Percentiles rank a stretch among this genome's conserved stretches.
Evolutionary conservation across 371 early-diverging fungal species (phyloP).

Genomic region (Actinomortierella wolfii): DNA sequence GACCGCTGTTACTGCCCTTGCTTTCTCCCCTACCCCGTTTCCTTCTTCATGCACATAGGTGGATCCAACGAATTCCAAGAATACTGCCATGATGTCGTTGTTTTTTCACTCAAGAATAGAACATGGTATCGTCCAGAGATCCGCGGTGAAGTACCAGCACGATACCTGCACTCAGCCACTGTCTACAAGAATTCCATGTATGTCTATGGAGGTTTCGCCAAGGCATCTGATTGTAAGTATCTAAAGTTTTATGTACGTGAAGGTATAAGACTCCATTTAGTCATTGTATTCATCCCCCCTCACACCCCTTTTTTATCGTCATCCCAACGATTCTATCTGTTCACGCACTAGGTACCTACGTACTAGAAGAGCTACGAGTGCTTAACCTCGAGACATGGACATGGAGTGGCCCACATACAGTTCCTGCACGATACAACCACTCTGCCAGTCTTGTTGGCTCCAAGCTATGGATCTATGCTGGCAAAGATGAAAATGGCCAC

Average conservation of each 20-base stretch:
- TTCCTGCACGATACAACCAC: slow-evolving; percentile 67
- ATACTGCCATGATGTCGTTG: slow-evolving; percentile 68
- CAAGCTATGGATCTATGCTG: slow-evolving; percentile 64
- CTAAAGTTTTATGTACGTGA: neutral
- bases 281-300: neutral
- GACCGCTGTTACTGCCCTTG: too few species aligned
- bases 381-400: slow-evolving; percentile 61
- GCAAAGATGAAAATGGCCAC: slow-evolving; percentile 63
- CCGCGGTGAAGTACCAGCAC: slow-evolving; percentile 56
- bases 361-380: slow-evolving; percentile 61
- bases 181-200: slow-evolving; percentile 66
- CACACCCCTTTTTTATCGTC: neutral
- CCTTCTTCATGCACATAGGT: slow-evolving; percentile 38
- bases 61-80: slow-evolving; percentile 62
- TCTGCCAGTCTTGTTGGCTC: slow-evolving; percentile 60
- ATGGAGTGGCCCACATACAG: slow-evolving; percentile 56
- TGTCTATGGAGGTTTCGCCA: slow-evolving; percentile 71
- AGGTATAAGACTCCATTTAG: neutral
- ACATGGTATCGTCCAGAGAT: slow-evolving; percentile 68
- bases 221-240: slow-evolving; percentile 59
- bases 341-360: slow-evolving; percentile 67
- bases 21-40: too few species aligned
- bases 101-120: slow-evolving; percentile 60
- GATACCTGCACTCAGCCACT: slow-evolving; percentile 66
- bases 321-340: neutral